Evolutionary conservation across 495 filamentous ascomycete species (phyloP), one percentile per base, ranked within the genome.

Genomic region (Xylaria scruposa): DNA sequence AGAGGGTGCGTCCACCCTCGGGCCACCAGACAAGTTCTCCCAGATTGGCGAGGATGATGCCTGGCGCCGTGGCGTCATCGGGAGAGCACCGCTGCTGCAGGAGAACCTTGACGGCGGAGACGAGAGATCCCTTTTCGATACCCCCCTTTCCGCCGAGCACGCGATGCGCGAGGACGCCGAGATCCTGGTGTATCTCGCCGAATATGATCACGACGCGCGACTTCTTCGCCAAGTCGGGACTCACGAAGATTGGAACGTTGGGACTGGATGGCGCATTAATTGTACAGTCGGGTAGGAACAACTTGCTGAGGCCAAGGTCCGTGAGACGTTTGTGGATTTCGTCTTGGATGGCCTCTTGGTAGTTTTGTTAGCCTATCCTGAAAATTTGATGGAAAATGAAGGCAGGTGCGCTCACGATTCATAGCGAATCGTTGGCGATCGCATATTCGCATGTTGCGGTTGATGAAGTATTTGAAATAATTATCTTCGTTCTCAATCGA

Each of bases 111-210:
- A 90, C 85, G 73, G 95, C 82, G 40, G 85, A 80, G 42, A 95
- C 78, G 36, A 88, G 85, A 4, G 91, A 92, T 31, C 93, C 94
- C 6, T 83, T 82, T 74, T 90, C 83, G 74, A 97, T 85, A 54
- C 91, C 88, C 3, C 88, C 87, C 0, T 76, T 72, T 3, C 86
- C 80, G 67, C 88, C 85, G 24, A 91, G 77, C 8, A 87, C 82
- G 17, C 93, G 91, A 75, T 91, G 91, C 7, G 93, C 87, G 74
- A 93, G 88, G 63, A 95, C 83, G 4, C 92, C 93, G 4, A 96
- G 83, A 65, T 95, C 90, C 75, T 97, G 91, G 13, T 68, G 72
- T 2, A 85, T 77, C 70, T 95, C 91, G 70, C 92, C 91, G 73
- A 97, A 86, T 67, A 96, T 82, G 66, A 97, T 78, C n/a, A 97